Conservation (phyloP, 495 filamentous ascomycete genomes). For the Trichoderma gamsii region DNA sequence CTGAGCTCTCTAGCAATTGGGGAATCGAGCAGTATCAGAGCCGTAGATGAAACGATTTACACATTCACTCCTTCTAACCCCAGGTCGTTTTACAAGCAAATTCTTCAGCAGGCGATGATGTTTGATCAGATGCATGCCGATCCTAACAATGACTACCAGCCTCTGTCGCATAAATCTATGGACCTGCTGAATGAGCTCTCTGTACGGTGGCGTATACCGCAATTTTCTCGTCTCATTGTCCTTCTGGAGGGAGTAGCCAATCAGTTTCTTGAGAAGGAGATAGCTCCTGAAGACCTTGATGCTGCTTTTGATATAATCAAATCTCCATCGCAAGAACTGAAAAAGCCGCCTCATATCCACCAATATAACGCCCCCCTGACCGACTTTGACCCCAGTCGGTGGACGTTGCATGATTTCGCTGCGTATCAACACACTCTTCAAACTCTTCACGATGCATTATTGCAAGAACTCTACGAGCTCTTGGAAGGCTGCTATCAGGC, state of each 20-base stretch:
- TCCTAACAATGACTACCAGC: slow-evolving; percentile 45
- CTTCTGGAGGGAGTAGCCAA: slow-evolving; percentile 79
- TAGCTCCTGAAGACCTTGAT: slow-evolving; percentile 73
- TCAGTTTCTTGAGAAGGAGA: slow-evolving; percentile 82
- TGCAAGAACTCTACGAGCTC: slow-evolving; percentile 81
- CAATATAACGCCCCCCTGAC: slow-evolving; percentile 34
- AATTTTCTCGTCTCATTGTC: slow-evolving; percentile 69
- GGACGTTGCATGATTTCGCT: slow-evolving; percentile 75
- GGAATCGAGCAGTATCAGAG: slow-evolving; percentile 46
- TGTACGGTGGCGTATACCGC: slow-evolving; percentile 84
- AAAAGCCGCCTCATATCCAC: slow-evolving; percentile 43
- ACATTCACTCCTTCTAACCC: slow-evolving; percentile 87
- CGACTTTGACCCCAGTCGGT: slow-evolving; percentile 47
- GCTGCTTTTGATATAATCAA: slow-evolving; percentile 77
- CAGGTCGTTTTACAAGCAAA: slow-evolving; percentile 69
- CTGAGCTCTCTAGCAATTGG: slow-evolving; percentile 64
- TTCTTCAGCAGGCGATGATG: slow-evolving; percentile 67
- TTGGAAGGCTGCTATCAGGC: slow-evolving; percentile 81
- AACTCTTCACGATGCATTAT: slow-evolving; percentile 70
- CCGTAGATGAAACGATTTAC: slow-evolving; percentile 54
- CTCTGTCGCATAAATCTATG: slow-evolving; percentile 74
- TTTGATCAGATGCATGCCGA: slow-evolving; percentile 48
- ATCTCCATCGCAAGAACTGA: slow-evolving; percentile 53
- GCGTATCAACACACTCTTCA: slow-evolving; percentile 68
- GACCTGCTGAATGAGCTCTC: slow-evolving; percentile 82